Conservation (phyloP, 495 filamentous ascomycete genomes). For the Podospora comata region DNA sequence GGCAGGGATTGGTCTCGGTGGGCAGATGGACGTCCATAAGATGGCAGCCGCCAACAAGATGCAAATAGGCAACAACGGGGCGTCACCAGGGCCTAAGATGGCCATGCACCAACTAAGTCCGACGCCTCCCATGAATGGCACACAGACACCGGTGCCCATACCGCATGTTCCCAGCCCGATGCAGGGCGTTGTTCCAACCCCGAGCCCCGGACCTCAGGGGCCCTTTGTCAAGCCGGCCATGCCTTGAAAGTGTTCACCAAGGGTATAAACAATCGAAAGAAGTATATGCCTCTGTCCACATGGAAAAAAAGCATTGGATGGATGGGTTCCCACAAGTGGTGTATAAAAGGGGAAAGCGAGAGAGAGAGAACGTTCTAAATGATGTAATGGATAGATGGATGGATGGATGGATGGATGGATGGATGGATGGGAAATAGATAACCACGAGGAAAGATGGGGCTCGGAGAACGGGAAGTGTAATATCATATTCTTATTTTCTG, state of each 20-base stretch:
- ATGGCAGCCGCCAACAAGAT: slow-evolving; percentile 35
- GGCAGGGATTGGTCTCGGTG: slow-evolving; percentile 39
- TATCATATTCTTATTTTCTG: not conserved
- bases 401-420: not conserved
- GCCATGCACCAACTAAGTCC: slow-evolving; percentile 16
- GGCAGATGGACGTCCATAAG: slow-evolving; percentile 36
- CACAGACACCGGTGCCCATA: slow-evolving; percentile 19
- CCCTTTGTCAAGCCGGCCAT: not conserved
- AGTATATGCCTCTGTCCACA: too few relatives aligned
- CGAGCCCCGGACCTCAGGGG: not conserved
- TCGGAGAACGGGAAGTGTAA: not conserved
- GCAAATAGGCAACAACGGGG: slow-evolving; percentile 29
- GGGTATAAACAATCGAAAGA: too few relatives aligned
- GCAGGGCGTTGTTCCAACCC: slow-evolving; percentile 3
- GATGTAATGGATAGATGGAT: not conserved
- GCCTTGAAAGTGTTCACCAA: not conserved
- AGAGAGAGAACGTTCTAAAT: not conserved
- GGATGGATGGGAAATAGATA: not conserved
- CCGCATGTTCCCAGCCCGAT: slow-evolving; percentile 9
- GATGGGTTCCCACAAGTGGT: not conserved
- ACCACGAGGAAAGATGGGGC: not conserved
- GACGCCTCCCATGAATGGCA: slow-evolving; percentile 22
- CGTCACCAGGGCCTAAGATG: slow-evolving; percentile 23
- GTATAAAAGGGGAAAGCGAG: not conserved
- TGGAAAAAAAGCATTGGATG: not conserved